Conservation (phyloP, 2,329 filamentous ascomycete genomes). For the Parastagonospora nodorum region DNA sequence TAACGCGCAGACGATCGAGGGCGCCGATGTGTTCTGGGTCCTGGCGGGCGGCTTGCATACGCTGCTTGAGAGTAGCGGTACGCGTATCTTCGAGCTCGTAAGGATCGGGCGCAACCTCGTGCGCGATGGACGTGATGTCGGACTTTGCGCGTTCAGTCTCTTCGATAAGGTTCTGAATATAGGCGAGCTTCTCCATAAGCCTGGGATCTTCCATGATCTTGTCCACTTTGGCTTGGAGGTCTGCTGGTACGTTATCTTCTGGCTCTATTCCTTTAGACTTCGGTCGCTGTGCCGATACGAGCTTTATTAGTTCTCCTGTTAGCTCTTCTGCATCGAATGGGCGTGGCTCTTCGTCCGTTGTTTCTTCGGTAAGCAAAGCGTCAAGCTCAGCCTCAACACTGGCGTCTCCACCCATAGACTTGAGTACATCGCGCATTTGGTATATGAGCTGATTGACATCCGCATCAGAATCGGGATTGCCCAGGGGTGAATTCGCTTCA, state of each 20-base stretch:
- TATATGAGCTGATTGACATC: constrained; percentile 28
- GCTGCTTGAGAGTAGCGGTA: constrained; percentile 29
- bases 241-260: constrained; percentile 30
- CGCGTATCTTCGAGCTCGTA: constrained; percentile 27
- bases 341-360: constrained; percentile 14
- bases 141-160: constrained; percentile 15
- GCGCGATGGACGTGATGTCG: constrained; percentile 21
- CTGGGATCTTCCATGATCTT: constrained; percentile 41
- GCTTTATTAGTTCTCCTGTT: constrained; percentile 26
- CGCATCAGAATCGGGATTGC: constrained; percentile 16
- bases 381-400: constrained; percentile 30
- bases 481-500: constrained; percentile 9
- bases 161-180: constrained; percentile 33
- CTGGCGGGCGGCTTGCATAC: constrained; percentile 28
- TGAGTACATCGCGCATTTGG: constrained; percentile 35
- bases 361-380: constrained; percentile 23
- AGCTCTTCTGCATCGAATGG: constrained; percentile 25
- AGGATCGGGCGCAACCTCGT: constrained; percentile 37
- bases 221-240: constrained; percentile 40
- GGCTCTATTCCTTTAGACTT: constrained; percentile 8
- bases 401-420: constrained; percentile 23
- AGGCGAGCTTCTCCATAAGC: constrained; percentile 39
- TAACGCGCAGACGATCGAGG: constrained; percentile 31
- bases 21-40: constrained; percentile 39
- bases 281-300: constrained; percentile 14